phyloP scores from a whole-genome alignment of 78 protist species.

The Chrysochromulina parva region DNA sequence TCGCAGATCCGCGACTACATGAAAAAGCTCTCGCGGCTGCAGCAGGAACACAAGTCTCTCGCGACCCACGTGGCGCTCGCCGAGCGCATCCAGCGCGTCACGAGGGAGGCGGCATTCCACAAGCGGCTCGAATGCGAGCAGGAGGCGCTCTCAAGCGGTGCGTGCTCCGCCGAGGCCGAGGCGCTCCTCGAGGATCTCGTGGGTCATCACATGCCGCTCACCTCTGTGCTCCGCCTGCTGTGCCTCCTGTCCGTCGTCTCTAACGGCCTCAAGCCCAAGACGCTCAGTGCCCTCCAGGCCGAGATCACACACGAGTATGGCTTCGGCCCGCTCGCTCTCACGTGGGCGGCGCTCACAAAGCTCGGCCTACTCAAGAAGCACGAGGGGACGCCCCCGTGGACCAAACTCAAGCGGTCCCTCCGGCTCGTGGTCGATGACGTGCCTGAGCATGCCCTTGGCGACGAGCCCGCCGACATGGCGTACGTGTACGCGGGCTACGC shows the following conservation, averaged over 20 bases:
- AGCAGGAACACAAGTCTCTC: conserved; percentile 51
- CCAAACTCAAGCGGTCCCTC: background rate
- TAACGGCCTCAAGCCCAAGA: conserved; percentile 67
- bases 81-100: background rate
- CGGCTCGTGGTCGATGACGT: conserved; percentile 66
- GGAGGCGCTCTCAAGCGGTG: background rate
- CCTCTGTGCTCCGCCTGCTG: conserved; percentile 57
- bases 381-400: conserved; percentile 21
- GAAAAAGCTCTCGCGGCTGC: conserved; percentile 41
- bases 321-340: conserved; percentile 50
- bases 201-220: conserved; percentile 18
- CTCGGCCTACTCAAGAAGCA: conserved; percentile 59
- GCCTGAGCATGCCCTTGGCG: background rate
- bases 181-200: background rate
- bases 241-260: conserved; percentile 59
- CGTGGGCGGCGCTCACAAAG: conserved; percentile 59
- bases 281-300: background rate
- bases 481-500: conserved; percentile 82
- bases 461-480: conserved; percentile 5
- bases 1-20: conserved; percentile 57
- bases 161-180: background rate
- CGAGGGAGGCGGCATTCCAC: background rate
- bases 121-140: conserved; percentile 60
- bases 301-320: conserved; percentile 70
- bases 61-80: background rate